Conservation (phyloP, 768 basidiomycete genomes). For the Sutorius australiensis region DNA sequence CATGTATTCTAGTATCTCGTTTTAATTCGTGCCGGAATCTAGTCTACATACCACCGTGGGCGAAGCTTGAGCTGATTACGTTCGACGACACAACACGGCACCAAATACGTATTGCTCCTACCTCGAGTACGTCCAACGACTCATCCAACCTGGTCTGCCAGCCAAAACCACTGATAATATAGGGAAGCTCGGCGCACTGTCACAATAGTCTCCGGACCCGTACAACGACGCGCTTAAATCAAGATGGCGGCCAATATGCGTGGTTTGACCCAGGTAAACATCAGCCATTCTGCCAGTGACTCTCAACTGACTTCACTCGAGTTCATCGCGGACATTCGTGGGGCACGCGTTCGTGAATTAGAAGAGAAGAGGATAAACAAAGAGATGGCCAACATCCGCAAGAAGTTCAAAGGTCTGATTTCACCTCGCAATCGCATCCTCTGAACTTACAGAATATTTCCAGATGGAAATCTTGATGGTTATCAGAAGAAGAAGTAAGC, state of each 20-base stretch:
- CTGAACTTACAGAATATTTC: constrained; percentile 5
- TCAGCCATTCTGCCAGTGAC: background rate
- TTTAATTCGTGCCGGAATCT: constrained; percentile 14
- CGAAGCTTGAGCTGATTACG: background rate
- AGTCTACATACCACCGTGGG: background rate
- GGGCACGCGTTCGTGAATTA: constrained; percentile 91
- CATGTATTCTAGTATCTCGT: constrained; percentile 18
- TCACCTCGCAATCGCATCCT: constrained; percentile 6
- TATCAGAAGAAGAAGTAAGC: constrained; percentile 91
- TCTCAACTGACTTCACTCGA: constrained; percentile 30
- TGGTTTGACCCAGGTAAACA: constrained; percentile 81
- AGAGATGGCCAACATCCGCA: constrained; percentile 99
- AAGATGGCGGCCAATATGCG: constrained; percentile 88
- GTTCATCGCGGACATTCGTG: constrained; percentile 99
- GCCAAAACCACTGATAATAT: background rate
- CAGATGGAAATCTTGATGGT: constrained; percentile 82
- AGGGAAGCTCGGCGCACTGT: background rate
- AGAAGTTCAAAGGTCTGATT: constrained; percentile 89
- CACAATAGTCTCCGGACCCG: background rate
- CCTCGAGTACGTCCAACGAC: too few relatives aligned
- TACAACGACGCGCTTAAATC: background rate
- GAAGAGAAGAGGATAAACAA: constrained; percentile 99
- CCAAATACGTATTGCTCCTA: too few relatives aligned
- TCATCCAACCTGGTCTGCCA: background rate
- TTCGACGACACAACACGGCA: background rate